Percentiles rank a stretch among this genome's conserved stretches.
Conservation (phyloP, 345 rosid genomes). For the Linum lewisii region DNA sequence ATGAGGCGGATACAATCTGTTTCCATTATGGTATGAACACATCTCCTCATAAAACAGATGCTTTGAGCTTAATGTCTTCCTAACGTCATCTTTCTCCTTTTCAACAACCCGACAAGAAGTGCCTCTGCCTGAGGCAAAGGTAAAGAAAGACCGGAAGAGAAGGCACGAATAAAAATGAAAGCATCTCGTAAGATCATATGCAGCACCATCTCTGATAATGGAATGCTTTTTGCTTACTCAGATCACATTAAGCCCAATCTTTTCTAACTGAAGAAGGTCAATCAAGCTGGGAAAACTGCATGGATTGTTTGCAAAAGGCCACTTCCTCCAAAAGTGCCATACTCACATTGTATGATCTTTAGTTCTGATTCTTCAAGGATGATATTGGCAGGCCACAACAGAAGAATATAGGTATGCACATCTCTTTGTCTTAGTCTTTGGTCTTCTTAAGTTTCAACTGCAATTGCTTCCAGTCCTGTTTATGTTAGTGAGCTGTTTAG, state of each 20-base stretch:
- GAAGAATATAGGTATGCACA: conserved; percentile 69
- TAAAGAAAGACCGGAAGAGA: conserved; percentile 37
- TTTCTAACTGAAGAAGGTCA: conserved; percentile 54
- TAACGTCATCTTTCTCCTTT: no score
- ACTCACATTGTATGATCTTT: conserved; percentile 72
- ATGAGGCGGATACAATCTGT: no score
- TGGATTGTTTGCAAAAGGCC: conserved; percentile 54
- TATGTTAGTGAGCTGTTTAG: no score
- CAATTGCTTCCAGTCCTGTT: no score
- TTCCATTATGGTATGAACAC: no score
- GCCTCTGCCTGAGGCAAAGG: conserved; percentile 41
- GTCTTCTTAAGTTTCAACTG: no score
- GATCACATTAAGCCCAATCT: conserved; percentile 58
- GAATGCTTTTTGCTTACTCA: conserved; percentile 68
- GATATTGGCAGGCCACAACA: conserved; percentile 71
- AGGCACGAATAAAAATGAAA: conserved; percentile 62
- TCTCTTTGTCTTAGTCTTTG: not conserved
- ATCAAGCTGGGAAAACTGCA: conserved; percentile 30
- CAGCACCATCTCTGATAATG: conserved; percentile 69
- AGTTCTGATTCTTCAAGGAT: conserved; percentile 57
- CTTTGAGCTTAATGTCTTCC: no score
- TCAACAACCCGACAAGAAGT: no score
- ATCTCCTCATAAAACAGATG: no score
- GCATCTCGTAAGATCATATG: conserved; percentile 66
- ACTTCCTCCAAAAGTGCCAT: conserved; percentile 55